Percentiles rank a stretch among this genome's conserved stretches.
Evolutionary conservation across 805 yeast genomes (phyloP).

Genomic region (Ogataea wickerhamii): DNA sequence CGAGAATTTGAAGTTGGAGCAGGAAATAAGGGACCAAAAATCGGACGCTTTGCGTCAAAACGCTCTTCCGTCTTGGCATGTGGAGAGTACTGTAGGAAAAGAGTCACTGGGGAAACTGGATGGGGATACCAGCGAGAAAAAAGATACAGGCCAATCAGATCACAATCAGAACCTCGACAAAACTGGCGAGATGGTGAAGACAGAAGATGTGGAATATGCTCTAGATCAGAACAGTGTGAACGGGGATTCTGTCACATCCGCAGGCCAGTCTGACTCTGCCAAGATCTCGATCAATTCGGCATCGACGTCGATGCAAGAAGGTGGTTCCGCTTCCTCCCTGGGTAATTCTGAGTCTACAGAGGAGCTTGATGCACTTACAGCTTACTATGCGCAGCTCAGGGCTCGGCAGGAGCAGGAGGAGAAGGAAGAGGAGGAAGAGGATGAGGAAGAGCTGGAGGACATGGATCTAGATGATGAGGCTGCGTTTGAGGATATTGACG

Average conservation of each 20-base stretch:
- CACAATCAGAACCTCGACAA: slow-evolving; percentile 13
- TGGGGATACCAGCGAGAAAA: slow-evolving; percentile 38
- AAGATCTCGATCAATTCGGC: slow-evolving; percentile 5
- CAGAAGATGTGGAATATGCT: slow-evolving; percentile 6
- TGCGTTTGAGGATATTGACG: slow-evolving; percentile 13
- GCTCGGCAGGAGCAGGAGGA: slow-evolving; percentile 62
- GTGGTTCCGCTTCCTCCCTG: slow-evolving; percentile 6
- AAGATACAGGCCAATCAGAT: slow-evolving; percentile 7
- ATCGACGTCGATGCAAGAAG: slow-evolving; percentile 4
- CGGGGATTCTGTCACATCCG: neutral
- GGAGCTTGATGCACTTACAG: slow-evolving; percentile 68
- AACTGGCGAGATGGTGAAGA: slow-evolving; percentile 15
- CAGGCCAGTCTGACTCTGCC: slow-evolving; percentile 3
- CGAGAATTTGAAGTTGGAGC: slow-evolving; percentile 62
- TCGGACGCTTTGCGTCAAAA: slow-evolving; percentile 78
- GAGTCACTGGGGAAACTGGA: slow-evolving; percentile 53
- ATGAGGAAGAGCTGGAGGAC: slow-evolving; percentile 40
- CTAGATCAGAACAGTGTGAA: slow-evolving; percentile 1
- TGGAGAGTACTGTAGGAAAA: slow-evolving; percentile 83
- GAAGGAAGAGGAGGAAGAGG: slow-evolving; percentile 50
- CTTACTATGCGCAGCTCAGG: slow-evolving; percentile 74
- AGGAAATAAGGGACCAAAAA: slow-evolving; percentile 61
- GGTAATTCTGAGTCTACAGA: slow-evolving; percentile 49
- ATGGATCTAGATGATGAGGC: slow-evolving; percentile 20
- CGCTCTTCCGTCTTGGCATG: slow-evolving; percentile 96